Percentiles rank a stretch among this genome's conserved stretches.
Evolutionary conservation across 257 asterid genomes (phyloP).

Genomic region (Gynochthodes officinalis): DNA sequence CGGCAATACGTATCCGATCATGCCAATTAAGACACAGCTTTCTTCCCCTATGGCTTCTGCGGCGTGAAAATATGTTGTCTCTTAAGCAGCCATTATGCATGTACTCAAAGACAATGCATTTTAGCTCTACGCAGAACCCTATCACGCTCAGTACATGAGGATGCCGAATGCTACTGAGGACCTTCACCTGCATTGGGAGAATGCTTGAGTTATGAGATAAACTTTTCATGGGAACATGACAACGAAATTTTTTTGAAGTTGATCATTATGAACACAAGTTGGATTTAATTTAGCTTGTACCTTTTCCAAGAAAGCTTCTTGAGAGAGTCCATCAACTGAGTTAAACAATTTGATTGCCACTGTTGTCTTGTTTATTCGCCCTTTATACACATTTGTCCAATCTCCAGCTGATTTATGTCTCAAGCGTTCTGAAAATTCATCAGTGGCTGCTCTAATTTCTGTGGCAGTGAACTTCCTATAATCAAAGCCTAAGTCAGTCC

Average conservation of each 20-base stretch:
- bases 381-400: conserved; percentile 48
- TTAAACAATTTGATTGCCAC: conserved; percentile 49
- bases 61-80: conserved; percentile 44
- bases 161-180: conserved; percentile 47
- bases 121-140: conserved; percentile 62
- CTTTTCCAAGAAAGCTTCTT: conserved; percentile 39
- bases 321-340: conserved; percentile 22
- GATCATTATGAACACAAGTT: neutral
- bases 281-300: conserved; percentile 17
- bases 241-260: neutral
- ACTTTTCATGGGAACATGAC: neutral
- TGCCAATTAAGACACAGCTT: conserved; percentile 48
- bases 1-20: conserved; percentile 46
- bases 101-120: conserved; percentile 55
- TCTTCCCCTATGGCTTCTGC: conserved; percentile 28
- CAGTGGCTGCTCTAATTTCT: conserved; percentile 58
- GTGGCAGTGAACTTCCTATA: conserved; percentile 50
- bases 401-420: conserved; percentile 48
- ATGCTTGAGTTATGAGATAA: neutral
- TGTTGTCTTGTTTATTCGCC: conserved; percentile 35
- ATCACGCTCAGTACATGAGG: conserved; percentile 52
- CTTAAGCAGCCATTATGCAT: conserved; percentile 55
- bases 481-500: conserved; percentile 29
- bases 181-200: conserved; percentile 42
- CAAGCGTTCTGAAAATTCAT: conserved; percentile 41